phyloP scores from a whole-genome alignment of 2,329 filamentous ascomycete genomes.

The Pezicula carpinea region DNA sequence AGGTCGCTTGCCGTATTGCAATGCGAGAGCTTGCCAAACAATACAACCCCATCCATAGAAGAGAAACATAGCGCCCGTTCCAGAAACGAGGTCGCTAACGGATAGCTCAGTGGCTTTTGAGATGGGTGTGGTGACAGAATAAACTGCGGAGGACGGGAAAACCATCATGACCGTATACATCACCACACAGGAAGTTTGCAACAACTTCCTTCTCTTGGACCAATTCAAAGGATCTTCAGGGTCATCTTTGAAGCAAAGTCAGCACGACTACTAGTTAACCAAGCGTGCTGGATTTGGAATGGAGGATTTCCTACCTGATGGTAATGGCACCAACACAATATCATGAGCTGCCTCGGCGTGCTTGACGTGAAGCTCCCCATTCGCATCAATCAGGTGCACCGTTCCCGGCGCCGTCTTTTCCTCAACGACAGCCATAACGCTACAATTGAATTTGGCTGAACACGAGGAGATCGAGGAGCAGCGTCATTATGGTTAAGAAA shows the following conservation, averaged over 20 bases:
- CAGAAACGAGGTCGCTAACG: conserved; percentile 38
- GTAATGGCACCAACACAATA: conserved; percentile 25
- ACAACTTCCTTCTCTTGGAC: conserved; percentile 26
- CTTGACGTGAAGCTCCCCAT: conserved; percentile 16
- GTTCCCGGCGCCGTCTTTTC: conserved; percentile 21
- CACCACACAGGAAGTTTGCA: conserved; percentile 23
- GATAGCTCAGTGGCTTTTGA: conserved; percentile 39
- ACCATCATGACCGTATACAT: conserved; percentile 43
- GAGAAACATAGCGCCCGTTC: conserved; percentile 47
- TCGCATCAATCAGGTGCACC: conserved; percentile 25
- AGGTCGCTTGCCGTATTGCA: conserved; percentile 45
- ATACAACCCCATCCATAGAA: conserved; percentile 46
- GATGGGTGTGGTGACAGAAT: conserved; percentile 43
- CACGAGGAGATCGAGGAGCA: neutral
- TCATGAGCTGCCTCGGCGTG: conserved; percentile 19
- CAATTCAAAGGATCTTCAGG: conserved; percentile 35
- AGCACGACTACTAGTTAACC: neutral
- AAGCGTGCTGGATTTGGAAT: too few species aligned
- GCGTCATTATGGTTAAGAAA: neutral
- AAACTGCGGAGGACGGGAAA: conserved; percentile 41
- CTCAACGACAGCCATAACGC: conserved; percentile 13
- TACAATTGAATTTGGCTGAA: neutral
- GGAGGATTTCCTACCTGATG: conserved; percentile 16
- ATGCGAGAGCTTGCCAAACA: conserved; percentile 47
- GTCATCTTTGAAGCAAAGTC: conserved; percentile 19